Evolutionary conservation across 2,329 filamentous ascomycete species (phyloP).

Genomic region (Apiospora pterosperma): DNA sequence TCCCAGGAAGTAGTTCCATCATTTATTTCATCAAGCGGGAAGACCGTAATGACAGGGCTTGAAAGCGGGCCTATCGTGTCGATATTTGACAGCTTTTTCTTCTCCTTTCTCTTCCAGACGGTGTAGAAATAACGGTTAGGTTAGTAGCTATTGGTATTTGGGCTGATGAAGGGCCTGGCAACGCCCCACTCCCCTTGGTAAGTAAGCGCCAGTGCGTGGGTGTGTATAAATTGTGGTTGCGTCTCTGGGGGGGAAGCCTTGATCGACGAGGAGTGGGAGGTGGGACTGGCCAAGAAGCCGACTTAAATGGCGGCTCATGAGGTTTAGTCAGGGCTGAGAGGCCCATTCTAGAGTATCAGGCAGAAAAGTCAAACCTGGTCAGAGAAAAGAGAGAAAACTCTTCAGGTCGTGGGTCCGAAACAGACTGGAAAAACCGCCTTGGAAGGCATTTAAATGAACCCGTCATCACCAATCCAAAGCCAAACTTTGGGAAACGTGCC

Average conservation of each 20-base stretch:
- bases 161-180: not conserved
- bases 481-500: slow-evolving; percentile 17
- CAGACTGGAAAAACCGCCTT: not conserved
- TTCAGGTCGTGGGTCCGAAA: not conserved
- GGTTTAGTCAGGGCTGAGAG: not conserved
- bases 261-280: not conserved
- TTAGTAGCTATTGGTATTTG: not conserved
- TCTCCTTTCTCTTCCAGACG: not conserved
- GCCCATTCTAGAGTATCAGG: not conserved
- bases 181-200: not conserved
- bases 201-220: not conserved
- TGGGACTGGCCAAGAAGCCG: not conserved
- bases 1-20: not conserved
- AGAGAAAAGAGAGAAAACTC: not conserved
- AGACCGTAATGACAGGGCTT: not conserved
- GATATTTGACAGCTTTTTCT: not conserved
- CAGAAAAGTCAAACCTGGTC: not conserved
- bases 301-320: not conserved
- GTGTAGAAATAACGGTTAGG: not conserved
- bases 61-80: not conserved
- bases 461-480: slow-evolving; percentile 2
- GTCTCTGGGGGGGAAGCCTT: not conserved
- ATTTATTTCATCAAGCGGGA: not conserved
- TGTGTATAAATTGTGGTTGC: not conserved
- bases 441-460: slow-evolving; percentile 8